Conservation (phyloP, 2,329 filamentous ascomycete species). For the Arthroderma sp. region DNA sequence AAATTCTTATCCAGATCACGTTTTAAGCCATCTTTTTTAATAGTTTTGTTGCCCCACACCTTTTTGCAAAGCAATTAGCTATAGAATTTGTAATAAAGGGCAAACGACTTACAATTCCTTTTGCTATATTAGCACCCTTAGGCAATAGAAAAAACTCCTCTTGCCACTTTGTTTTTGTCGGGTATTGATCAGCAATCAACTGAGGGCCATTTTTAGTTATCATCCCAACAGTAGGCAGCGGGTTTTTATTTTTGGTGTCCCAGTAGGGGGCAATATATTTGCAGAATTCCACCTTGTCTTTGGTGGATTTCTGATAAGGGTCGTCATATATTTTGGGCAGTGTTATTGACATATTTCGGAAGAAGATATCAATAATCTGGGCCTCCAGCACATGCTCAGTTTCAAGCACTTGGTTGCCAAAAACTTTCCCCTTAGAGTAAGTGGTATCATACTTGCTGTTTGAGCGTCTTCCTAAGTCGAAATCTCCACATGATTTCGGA, state of each 20-base stretch:
- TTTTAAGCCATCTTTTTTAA: not conserved
- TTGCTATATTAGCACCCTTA: not conserved
- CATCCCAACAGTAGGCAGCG: not conserved
- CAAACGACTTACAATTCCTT: not conserved
- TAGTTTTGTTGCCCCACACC: not conserved
- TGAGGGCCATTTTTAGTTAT: not conserved
- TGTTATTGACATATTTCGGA: not conserved
- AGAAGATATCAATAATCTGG: not conserved
- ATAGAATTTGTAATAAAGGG: not conserved
- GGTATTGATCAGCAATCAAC: not conserved
- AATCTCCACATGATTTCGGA: not conserved
- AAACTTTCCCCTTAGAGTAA: not conserved
- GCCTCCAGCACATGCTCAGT: not conserved
- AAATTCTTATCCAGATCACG: too few relatives aligned
- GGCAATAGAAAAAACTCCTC: not conserved
- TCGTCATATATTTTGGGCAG: not conserved
- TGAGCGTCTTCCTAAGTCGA: not conserved
- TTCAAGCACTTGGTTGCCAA: not conserved
- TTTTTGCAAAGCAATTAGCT: not conserved
- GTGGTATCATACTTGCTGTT: not conserved
- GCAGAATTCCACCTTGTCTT: not conserved
- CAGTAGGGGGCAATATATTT: not conserved
- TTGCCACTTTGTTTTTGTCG: not conserved
- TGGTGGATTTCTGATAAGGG: not conserved
- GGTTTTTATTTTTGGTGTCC: not conserved